These are phyloP conservation scores for Otatea glauca DNA, from an alignment of 176 grass and related monocot genomes.

Conservation along the genomic window DNA sequence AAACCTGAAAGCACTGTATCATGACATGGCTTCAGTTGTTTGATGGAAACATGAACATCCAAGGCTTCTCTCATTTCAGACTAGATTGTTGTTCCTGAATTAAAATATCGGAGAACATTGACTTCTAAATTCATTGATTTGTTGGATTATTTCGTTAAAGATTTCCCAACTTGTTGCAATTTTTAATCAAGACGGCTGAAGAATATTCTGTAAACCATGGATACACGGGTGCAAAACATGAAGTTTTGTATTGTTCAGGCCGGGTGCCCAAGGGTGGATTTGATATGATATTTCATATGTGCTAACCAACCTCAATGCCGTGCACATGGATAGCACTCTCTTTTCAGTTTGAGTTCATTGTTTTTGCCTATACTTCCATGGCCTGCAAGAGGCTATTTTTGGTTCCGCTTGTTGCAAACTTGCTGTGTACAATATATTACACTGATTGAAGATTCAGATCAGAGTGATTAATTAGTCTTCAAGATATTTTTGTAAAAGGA, in stretches of 20 bases:
- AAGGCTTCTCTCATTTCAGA: neutral
- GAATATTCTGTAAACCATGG: conserved; percentile 34
- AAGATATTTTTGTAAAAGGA: neutral
- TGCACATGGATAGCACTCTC: conserved; percentile 44
- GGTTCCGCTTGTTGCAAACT: conserved; percentile 1
- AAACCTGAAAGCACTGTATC: neutral
- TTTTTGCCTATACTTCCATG: neutral
- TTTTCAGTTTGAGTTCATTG: conserved; percentile 28
- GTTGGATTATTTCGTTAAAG: neutral
- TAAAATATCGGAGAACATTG: neutral
- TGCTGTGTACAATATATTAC: conserved; percentile 15
- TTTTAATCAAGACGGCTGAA: conserved; percentile 26
- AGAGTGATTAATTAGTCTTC: conserved; percentile 6
- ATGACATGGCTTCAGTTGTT: neutral
- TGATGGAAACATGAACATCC: neutral
- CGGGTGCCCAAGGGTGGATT: conserved; percentile 29
- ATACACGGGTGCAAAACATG: conserved; percentile 28
- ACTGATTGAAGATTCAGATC: conserved; percentile 10
- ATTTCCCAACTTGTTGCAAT: neutral
- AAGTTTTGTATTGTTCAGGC: neutral
- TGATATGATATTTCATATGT: conserved; percentile 30
- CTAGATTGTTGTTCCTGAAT: neutral
- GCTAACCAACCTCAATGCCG: conserved; percentile 39
- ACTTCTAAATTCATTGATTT: conserved; percentile 4
- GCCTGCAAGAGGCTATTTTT: conserved; percentile 16